phyloP scores from a whole-genome alignment of 2,329 filamentous ascomycete genomes.

The Penicillium decumbens region DNA sequence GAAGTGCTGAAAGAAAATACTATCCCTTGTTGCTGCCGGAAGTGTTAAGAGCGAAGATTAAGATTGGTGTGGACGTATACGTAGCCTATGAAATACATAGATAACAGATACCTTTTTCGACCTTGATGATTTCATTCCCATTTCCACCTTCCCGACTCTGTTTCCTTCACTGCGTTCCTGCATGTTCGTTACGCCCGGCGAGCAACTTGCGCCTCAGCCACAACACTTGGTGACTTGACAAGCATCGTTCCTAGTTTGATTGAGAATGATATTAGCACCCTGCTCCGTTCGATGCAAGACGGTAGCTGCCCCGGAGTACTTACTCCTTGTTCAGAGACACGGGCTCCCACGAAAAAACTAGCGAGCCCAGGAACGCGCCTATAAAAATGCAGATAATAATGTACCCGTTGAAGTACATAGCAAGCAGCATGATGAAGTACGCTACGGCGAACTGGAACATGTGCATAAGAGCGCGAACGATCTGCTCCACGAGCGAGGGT shows the following conservation, averaged over 20 bases:
- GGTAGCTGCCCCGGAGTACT: not conserved
- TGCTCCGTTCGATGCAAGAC: not conserved
- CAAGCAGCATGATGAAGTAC: conserved; percentile 70
- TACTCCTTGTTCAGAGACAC: conserved; percentile 14
- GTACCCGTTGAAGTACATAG: conserved; percentile 66
- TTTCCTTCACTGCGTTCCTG: not conserved
- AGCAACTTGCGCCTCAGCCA: conserved; percentile 2
- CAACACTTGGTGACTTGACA: conserved; percentile 18
- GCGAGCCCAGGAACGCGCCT: conserved; percentile 67
- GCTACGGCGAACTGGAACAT: conserved; percentile 68
- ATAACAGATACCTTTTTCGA: not conserved
- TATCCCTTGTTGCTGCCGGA: conserved; percentile 11
- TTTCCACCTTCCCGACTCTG: not conserved
- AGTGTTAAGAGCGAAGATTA: conserved; percentile 12
- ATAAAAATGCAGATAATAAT: conserved; percentile 78
- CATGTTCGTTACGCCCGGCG: not conserved
- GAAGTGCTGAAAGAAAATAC: not conserved
- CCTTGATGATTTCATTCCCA: not conserved
- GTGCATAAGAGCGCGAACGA: conserved; percentile 62
- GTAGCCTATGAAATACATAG: not conserved
- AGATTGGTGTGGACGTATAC: conserved; percentile 17
- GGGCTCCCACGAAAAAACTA: conserved; percentile 67
- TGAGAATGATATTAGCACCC: not conserved
- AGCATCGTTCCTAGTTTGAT: conserved; percentile 13
- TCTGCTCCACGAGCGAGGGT: conserved; percentile 62